Conservation (phyloP, 306 rosid species). For the Prinsepia uniflora region DNA sequence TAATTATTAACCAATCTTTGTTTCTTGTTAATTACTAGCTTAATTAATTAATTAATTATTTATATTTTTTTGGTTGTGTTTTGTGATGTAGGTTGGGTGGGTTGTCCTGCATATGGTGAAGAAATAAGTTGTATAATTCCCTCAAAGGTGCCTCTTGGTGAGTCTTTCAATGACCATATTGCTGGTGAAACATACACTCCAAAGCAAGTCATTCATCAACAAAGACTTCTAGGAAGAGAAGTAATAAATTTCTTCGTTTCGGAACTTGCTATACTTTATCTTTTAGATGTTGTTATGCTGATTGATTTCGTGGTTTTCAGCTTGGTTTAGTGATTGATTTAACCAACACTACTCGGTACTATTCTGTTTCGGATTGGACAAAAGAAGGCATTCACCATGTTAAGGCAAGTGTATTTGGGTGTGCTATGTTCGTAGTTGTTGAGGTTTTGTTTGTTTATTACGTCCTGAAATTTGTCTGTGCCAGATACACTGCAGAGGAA, state of each 20-base stretch:
- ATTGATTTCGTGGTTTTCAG: constrained; percentile 37
- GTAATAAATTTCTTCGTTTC: constrained; percentile 36
- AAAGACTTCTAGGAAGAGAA: constrained; percentile 85
- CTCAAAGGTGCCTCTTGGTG: constrained; percentile 94
- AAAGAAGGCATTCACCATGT: constrained; percentile 91
- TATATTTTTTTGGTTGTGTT: background rate
- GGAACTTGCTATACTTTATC: background rate
- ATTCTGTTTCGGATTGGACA: constrained; percentile 67
- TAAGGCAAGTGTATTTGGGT: constrained; percentile 45
- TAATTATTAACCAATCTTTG: background rate
- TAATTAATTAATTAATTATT: no score
- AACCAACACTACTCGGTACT: constrained; percentile 86
- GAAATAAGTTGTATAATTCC: constrained; percentile 80
- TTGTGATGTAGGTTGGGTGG: constrained; percentile 73
- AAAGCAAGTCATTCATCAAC: constrained; percentile 93
- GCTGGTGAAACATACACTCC: constrained; percentile 91
- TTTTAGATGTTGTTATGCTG: background rate
- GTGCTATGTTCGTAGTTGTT: constrained; percentile 12
- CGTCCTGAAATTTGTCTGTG: background rate
- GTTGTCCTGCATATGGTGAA: constrained; percentile 78
- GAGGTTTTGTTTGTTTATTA: constrained; percentile 26
- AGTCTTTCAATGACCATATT: constrained; percentile 65
- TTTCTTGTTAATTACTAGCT: background rate
- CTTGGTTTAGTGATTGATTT: constrained; percentile 96
- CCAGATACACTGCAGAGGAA: constrained; percentile 91